Base-by-base conservation (phyloP, 2,329 filamentous ascomycete species). In the Geosmithia flava region DNA sequence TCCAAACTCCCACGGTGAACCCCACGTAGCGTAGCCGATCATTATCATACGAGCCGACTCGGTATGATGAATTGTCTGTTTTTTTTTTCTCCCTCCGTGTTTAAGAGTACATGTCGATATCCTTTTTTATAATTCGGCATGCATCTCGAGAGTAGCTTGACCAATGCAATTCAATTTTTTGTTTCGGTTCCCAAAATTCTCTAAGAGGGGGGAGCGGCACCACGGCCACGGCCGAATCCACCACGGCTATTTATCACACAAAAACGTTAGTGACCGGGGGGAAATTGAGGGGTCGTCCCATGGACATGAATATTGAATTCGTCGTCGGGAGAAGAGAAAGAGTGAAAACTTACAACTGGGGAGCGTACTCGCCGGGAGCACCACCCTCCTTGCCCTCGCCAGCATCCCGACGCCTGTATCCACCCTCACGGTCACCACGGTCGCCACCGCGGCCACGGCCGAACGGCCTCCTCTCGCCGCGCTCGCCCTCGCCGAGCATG, bases 311-410 rank as follows among this genome's bases (percentile, higher is more conserved):
- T n/a, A 29, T 42, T 8, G 13, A 6, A n/a, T n/a, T n/a, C n/a
- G n/a, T n/a, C n/a, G 20, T 16, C 27, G 3, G 5, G 44, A 39
- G 13, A 42, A 42, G n/a, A 27, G 17, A 47, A 20, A 10, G 19
- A 30, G 33, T 17, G 39, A 45, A 17, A 60, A 71, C 79, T 81
- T 72, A 84, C 83, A 95, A 95, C 70, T 85, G 81, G 68, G 89
- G 89, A 74, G 85, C 83, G 71, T 93, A 95, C 72, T 89, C 87
- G 74, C 87, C 86, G 65, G 88, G 86, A 68, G 88, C 87, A 78
- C 83, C 87, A 78, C 83, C 87, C 76, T 95, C 88, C 82, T 94
- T 94, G 70, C 83, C 79, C 69, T 85, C 83, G 65, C 82, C 85
- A 72, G 81, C 83, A 65, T 94, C 88, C 66, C 90, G 85, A 72